Evolutionary conservation across 2,329 filamentous ascomycete species (phyloP), one percentile per base, ranked within the genome.

Genomic region (Alternaria novae-zelandiae): DNA sequence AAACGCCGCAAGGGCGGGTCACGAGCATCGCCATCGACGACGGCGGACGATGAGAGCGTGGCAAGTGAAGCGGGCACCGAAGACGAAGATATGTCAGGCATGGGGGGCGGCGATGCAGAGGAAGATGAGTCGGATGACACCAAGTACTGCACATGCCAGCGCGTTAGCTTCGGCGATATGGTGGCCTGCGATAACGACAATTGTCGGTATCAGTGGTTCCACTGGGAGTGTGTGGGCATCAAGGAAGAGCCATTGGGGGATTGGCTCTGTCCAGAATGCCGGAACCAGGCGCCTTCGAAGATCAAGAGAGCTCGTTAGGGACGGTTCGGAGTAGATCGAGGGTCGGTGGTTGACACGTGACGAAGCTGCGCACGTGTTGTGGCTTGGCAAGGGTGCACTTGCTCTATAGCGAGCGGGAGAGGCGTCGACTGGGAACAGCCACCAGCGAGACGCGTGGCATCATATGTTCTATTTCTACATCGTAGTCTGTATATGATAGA

Each of bases 141-240:
- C 61, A 84, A 93, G 78, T 96, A 96, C 81, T 96, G 92, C 81
- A 85, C 90, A 28, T 96, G 92, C 79, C 90, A 94, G 78, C 91
- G 91, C 72, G 90, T 94, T 69, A 93, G 91, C 79, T 94, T 92
- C 75, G 92, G 92, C 65, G 91, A 95, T 75, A 96, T 96, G 92
- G 92, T 96, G 67, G 92, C 91, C 28, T 96, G 92, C 82, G 92
- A 96, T 82, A 95, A 95, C 78, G 89, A 91, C 61, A 86, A 90
- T 69, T 96, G 92, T 80, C 89, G 89, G 50, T 92, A 88, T 74
- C 92, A 96, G 81, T 96, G 92, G 92, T 96, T 96, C 79, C 92
- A 96, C 81, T 96, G 92, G 91, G 89, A 81, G 63, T 86, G 84
- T 65, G 83, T 85, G 54, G 82, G 82, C 26, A 80, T 86, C 65